Evolutionary conservation across 345 rosid genomes (phyloP), one percentile per base, ranked within the genome.

Genomic region (Populus davidiana): DNA sequence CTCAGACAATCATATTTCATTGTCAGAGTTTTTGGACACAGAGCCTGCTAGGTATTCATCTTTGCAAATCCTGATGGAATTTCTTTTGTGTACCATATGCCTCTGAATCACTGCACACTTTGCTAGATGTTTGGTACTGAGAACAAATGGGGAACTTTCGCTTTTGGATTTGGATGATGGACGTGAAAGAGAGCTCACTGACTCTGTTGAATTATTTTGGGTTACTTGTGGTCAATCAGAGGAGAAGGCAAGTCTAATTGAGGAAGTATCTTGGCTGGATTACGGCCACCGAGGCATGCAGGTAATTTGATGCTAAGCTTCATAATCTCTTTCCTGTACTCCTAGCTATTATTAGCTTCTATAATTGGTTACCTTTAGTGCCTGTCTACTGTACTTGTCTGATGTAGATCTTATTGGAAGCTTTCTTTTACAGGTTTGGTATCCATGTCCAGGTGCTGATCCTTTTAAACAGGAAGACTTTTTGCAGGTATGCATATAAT

Each of bases 241-340:
- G 81, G 98, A 91, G 74, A 92, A 91, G 78, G 86, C 89, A 75
- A 96, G 90, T 87, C 85, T 96, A 69, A 89, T 96, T 35, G 99
- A 93, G 84, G 99, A 93, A 75, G 97, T 96, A 41, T 93, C 99
- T 70, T 96, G 99, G 99, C 86, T 96, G 81, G 99, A 93, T 86
- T 96, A 96, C 64, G 97, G 99, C 29, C 90, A 92, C 78, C 87
- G 97, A 81, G 99, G 98, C 86, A 96, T 96, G 99, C 99, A 96
- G 95, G 99, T 92, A 87, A 89, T 64, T 79, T 35, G 74, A 62
- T 54, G 44, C 77, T 44, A 67, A 66, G 68, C 44, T 76, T 73
- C 70, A 11, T 71, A 29, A 29, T 75, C 61, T 64, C 3, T 47
- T 79, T 56, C 75, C 8, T 54, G 5, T 63, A 73, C 20, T 77